Base-by-base conservation (phyloP, 2,329 filamentous ascomycete genomes). In the Cladosporium sp. region DNA sequence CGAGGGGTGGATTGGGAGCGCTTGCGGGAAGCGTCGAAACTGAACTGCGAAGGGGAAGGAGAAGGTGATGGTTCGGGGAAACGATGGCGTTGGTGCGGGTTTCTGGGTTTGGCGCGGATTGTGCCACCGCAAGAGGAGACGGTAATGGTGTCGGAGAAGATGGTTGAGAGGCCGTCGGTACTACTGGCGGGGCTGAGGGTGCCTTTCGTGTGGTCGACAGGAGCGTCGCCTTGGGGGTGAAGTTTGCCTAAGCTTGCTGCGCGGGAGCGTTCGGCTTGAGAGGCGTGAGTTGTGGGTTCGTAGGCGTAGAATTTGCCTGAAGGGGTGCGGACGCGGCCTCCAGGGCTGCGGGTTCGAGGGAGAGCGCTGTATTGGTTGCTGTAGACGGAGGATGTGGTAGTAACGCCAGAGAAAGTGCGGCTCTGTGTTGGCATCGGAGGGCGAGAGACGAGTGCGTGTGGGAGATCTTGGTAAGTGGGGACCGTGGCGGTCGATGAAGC, bases 201-300 rank as follows among this genome's bases (percentile, higher is more conserved):
- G 50, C 28, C 22, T 34, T 17, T 39, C 17, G 15, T 14, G 30
- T 43, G 17, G 19, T 50, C 30, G n/a, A 8, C 19, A 4, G 47
- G 12, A 22, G 28, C n/a, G 28, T 36, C 36, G 4, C 15, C 25
- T 22, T 20, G 11, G 17, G 52, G 52, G 9, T 43, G 40, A 8
- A 51, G 60, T 43, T 58, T 60, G 12, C 62, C 64, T 43, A 59
- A 63, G 52, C 62, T 65, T 14, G 63, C 37, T 20, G 64, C 64
- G 17, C 68, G 61, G 14, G 68, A 69, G 5, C 64, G 66, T 43
- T 69, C 66, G 17, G 65, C 64, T 19, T 62, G 59, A 3, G 61
- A 52, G 2, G 68, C 63, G 25, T 69, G 62, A 1, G 62, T 55
- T 9, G 68, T 66, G 7, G 61, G 55, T 14, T 56, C 54, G 59